A percentile compares a stretch with the other conserved stretches of the same genome.
Evolutionary conservation across 2,329 filamentous ascomycete genomes (phyloP).

Genomic region (Verruconis gallopava): DNA sequence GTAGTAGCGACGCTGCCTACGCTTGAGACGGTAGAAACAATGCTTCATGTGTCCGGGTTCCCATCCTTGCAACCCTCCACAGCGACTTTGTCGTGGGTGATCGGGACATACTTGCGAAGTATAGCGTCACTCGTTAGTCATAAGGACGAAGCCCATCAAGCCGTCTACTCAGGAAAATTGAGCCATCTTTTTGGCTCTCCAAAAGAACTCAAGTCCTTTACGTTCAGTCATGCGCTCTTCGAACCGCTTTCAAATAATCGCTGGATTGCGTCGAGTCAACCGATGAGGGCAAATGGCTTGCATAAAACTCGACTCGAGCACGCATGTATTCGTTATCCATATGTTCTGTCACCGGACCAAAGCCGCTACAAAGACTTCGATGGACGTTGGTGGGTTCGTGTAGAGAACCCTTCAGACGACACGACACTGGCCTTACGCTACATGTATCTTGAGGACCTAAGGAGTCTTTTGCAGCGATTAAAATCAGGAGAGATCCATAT

Average conservation of each 20-base stretch:
- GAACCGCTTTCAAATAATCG: background rate
- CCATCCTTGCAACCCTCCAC: background rate
- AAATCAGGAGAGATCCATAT: background rate
- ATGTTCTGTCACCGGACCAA: background rate
- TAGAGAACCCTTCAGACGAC: background rate
- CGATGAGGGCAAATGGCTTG: background rate
- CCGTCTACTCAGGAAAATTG: background rate
- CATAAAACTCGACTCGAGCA: background rate
- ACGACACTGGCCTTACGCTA: background rate
- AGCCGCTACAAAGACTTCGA: background rate
- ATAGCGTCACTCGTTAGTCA: background rate
- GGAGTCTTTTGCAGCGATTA: background rate
- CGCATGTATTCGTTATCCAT: too few relatives aligned
- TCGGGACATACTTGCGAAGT: background rate
- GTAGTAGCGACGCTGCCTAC: background rate
- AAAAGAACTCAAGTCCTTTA: background rate
- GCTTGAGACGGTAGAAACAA: too few relatives aligned
- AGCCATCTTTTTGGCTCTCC: background rate
- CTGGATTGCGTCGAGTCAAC: background rate
- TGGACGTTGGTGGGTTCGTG: background rate
- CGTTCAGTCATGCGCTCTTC: background rate
- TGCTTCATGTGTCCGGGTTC: too few relatives aligned
- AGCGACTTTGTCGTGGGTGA: background rate
- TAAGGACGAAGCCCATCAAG: background rate
- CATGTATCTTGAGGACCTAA: background rate